phyloP scores from a whole-genome alignment of 1,139 yeast species.

The Pneumocystis canis region DNA sequence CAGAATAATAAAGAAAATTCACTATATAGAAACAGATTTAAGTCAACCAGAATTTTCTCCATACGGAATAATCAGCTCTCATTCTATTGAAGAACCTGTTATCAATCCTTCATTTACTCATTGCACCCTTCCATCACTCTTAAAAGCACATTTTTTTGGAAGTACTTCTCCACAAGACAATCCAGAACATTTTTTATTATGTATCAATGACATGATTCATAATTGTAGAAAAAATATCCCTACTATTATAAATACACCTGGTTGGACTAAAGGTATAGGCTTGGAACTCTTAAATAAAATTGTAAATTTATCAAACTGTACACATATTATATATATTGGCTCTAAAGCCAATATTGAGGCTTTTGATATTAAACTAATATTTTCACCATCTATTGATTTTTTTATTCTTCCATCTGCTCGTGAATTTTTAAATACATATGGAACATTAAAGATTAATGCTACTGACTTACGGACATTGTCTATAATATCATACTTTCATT shows the following conservation, averaged over 20 bases:
- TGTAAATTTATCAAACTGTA: slow-evolving; percentile 20
- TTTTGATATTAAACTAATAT: slow-evolving; percentile 1
- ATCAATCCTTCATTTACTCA: slow-evolving; percentile 24
- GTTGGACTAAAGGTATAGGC: slow-evolving; percentile 90
- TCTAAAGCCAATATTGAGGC: slow-evolving; percentile 8
- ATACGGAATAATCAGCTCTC: slow-evolving; percentile 49
- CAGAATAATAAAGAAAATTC: slow-evolving; percentile 17
- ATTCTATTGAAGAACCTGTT: slow-evolving; percentile 21
- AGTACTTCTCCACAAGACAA: slow-evolving; percentile 56
- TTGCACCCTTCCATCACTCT: slow-evolving; percentile 19
- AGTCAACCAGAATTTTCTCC: slow-evolving; percentile 74
- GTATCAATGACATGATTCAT: slow-evolving; percentile 33
- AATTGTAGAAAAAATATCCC: not conserved
- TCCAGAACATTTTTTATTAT: slow-evolving; percentile 41
- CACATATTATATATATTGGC: slow-evolving; percentile 11
- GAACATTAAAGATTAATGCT: slow-evolving; percentile 16
- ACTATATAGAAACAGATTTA: slow-evolving; percentile 70
- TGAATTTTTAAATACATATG: not conserved
- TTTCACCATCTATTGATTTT: not conserved
- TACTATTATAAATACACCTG: slow-evolving; percentile 71
- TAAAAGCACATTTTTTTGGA: slow-evolving; percentile 45
- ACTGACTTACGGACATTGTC: slow-evolving; percentile 25
- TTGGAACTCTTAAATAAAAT: slow-evolving; percentile 44
- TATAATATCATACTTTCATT: slow-evolving; percentile 24
- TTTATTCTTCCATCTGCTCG: not conserved